Conservation (phyloP, 352 stramenopile species). For the Pythium grandisporangium region DNA sequence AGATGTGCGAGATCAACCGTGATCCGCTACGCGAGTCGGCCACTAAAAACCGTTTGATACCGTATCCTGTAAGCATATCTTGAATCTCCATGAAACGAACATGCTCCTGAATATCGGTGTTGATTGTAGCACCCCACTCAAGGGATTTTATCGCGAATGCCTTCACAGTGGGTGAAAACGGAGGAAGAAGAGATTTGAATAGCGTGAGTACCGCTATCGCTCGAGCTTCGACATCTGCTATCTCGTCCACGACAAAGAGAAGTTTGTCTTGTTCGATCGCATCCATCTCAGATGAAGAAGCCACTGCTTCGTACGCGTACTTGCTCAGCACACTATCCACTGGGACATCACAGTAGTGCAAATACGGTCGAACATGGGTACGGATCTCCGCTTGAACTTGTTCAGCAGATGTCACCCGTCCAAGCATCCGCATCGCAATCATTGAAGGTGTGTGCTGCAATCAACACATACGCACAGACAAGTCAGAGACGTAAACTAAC, state of each 20-base stretch:
- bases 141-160: slow-evolving; percentile 22
- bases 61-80: slow-evolving; percentile 62
- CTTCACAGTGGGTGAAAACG: slow-evolving; percentile 47
- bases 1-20: slow-evolving; percentile 43
- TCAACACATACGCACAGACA: slow-evolving; percentile 4
- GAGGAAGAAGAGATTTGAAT: slow-evolving; percentile 30
- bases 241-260: slow-evolving; percentile 15
- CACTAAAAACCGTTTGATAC: slow-evolving; percentile 40
- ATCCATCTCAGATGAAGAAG: slow-evolving; percentile 6
- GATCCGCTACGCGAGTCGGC: slow-evolving; percentile 35
- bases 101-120: slow-evolving; percentile 50
- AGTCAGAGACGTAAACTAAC: too few relatives aligned
- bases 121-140: slow-evolving; percentile 27
- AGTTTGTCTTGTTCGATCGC: slow-evolving; percentile 13
- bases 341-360: slow-evolving; percentile 23
- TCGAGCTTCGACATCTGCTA: slow-evolving; percentile 12
- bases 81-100: slow-evolving; percentile 69
- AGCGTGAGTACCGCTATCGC: slow-evolving; percentile 9
- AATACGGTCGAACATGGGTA: slow-evolving; percentile 35
- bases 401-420: slow-evolving; percentile 28
- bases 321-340: slow-evolving; percentile 33
- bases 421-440: slow-evolving; percentile 73
- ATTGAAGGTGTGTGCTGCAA: slow-evolving; percentile 36
- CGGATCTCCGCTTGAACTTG: slow-evolving; percentile 24
- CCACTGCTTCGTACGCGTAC: slow-evolving; percentile 12